Conservation (phyloP, 2,329 filamentous ascomycete species). For the Aspergillus sp. region DNA sequence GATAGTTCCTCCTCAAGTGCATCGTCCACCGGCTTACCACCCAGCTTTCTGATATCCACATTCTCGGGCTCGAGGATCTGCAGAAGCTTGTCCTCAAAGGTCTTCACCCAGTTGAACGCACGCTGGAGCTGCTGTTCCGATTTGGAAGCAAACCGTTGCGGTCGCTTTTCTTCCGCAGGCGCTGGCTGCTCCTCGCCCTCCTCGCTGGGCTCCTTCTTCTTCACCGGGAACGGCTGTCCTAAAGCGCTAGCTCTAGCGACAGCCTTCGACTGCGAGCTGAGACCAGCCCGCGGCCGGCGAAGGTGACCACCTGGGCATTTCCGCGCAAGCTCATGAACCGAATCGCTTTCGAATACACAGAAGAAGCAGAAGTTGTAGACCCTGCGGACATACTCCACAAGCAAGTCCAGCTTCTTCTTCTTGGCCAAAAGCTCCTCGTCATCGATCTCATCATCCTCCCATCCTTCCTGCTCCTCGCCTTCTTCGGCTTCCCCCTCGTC, state of each 20-base stretch:
- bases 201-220: slow-evolving; percentile 67
- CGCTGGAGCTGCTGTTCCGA: slow-evolving; percentile 88
- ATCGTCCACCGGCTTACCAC: slow-evolving; percentile 82
- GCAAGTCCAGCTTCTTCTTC: slow-evolving; percentile 94
- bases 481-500: slow-evolving; percentile 69
- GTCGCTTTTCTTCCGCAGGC: slow-evolving; percentile 71
- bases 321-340: slow-evolving; percentile 88
- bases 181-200: slow-evolving; percentile 65
- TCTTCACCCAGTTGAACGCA: slow-evolving; percentile 98
- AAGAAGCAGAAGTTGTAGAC: slow-evolving; percentile 99
- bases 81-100: slow-evolving; percentile 93
- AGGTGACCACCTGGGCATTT: slow-evolving; percentile 98
- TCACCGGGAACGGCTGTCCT: slow-evolving; percentile 79
- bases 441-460: slow-evolving; percentile 70
- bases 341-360: slow-evolving; percentile 98
- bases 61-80: slow-evolving; percentile 89
- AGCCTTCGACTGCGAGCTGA: slow-evolving; percentile 78
- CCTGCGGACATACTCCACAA: slow-evolving; percentile 93
- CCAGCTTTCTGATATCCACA: slow-evolving; percentile 84
- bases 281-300: slow-evolving; percentile 80
- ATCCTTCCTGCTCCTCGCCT: slow-evolving; percentile 73
- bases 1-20: slow-evolving; percentile 80
- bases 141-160: slow-evolving; percentile 68
- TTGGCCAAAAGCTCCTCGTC: slow-evolving; percentile 85
- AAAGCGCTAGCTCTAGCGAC: slow-evolving; percentile 82